Conservation (phyloP, 1,139 yeast genomes). For the Sugiyamaella pinicola region DNA sequence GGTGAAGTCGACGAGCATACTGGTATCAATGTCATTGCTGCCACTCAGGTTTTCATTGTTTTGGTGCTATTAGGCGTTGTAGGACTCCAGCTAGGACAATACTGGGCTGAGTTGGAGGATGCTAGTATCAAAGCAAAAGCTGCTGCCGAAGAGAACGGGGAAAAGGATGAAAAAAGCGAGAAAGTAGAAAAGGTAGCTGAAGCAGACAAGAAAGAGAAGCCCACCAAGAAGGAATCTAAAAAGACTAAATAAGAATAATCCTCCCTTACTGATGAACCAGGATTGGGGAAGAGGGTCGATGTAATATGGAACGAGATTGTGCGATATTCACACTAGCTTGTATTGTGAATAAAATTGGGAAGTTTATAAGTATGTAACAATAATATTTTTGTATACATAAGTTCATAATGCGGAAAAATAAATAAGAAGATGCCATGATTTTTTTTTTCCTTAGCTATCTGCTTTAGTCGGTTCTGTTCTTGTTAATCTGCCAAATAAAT, state of each 20-base stretch:
- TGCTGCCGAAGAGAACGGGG: conserved; percentile 38
- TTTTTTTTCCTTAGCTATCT: conserved; percentile 1
- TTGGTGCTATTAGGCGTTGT: conserved; percentile 74
- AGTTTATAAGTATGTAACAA: conserved; percentile 15
- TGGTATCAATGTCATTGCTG: conserved; percentile 90
- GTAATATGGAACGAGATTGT: too few species aligned
- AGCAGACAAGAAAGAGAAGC: neutral
- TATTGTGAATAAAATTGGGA: neutral
- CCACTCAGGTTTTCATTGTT: conserved; percentile 77
- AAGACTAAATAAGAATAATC: conserved; percentile 12
- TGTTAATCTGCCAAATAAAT: conserved; percentile 16
- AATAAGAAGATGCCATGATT: conserved; percentile 1
- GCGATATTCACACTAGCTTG: too few species aligned
- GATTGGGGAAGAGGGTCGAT: too few species aligned
- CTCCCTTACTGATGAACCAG: too few species aligned
- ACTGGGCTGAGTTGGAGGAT: conserved; percentile 83
- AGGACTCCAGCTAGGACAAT: conserved; percentile 82
- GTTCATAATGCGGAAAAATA: conserved; percentile 1
- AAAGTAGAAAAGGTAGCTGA: neutral
- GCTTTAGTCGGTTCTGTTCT: conserved; percentile 5
- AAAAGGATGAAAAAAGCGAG: conserved; percentile 20
- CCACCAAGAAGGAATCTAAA: conserved; percentile 14
- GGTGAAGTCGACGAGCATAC: conserved; percentile 88
- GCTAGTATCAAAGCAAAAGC: conserved; percentile 41
- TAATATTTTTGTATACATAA: conserved; percentile 15